A percentile compares a stretch with the other conserved stretches of the same genome.
These are phyloP conservation scores for Vinca minor DNA, from an alignment of 257 asterid species.

Conservation along the genomic window DNA sequence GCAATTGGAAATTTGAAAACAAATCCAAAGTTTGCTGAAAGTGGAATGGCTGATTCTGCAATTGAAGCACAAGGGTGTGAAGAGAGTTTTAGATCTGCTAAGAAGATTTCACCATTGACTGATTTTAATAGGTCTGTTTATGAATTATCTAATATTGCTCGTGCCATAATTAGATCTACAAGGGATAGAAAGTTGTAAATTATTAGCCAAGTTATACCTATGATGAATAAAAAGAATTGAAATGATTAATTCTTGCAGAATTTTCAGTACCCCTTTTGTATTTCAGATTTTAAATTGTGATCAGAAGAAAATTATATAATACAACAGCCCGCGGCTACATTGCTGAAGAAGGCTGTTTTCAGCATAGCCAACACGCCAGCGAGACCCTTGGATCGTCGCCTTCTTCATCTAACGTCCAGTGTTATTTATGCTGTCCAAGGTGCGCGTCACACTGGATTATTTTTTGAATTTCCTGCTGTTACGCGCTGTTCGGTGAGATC, in stretches of 20 bases:
- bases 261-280: not conserved
- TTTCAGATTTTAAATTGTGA: not conserved
- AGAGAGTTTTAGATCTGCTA: constrained; percentile 16
- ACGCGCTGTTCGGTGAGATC: too few species aligned
- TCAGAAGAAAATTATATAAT: too few species aligned
- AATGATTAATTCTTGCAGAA: not conserved
- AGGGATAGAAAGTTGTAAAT: not conserved
- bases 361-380: too few species aligned
- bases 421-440: too few species aligned
- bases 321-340: too few species aligned
- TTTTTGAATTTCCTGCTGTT: too few species aligned
- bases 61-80: constrained; percentile 49
- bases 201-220: not conserved
- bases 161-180: constrained; percentile 6
- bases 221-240: constrained; percentile 1
- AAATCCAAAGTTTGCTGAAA: constrained; percentile 53
- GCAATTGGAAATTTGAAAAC: constrained; percentile 35
- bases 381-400: too few species aligned
- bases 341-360: too few species aligned
- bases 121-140: not conserved
- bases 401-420: too few species aligned
- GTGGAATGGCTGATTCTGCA: constrained; percentile 49
- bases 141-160: constrained; percentile 9
- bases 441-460: too few species aligned
- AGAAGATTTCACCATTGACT: constrained; percentile 24